Conservation (phyloP, 306 rosid species). For the Dicorynia guianensis region DNA sequence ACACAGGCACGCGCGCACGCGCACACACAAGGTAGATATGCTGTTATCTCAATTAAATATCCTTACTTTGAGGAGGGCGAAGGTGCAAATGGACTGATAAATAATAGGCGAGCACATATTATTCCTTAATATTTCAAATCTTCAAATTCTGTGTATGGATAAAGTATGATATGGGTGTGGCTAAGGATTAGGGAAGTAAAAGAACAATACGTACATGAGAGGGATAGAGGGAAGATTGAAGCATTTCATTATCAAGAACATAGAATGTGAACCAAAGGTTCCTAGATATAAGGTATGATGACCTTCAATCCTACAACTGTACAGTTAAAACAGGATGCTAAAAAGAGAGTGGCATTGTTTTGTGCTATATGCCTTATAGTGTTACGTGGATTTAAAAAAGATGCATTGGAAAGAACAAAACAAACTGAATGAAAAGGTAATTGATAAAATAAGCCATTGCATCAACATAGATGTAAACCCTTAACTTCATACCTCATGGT, state of each 20-base stretch:
- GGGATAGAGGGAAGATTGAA: neutral
- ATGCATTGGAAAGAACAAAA: constrained; percentile 34
- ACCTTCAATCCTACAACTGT: constrained; percentile 5
- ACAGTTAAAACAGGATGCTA: constrained; percentile 13
- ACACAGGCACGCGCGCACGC: neutral
- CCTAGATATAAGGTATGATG: constrained; percentile 8
- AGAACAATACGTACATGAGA: neutral
- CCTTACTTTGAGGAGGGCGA: constrained; percentile 8
- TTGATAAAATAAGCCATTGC: constrained; percentile 21
- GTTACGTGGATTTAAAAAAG: constrained; percentile 22
- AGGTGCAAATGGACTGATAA: constrained; percentile 19
- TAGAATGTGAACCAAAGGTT: constrained; percentile 21
- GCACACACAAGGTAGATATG: constrained; percentile 15
- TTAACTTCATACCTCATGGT: constrained; percentile 75
- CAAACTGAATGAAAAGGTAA: neutral
- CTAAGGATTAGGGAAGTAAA: neutral
- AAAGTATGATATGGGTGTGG: constrained; percentile 3
- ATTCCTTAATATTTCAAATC: constrained; percentile 13
- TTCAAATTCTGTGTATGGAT: neutral
- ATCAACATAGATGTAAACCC: constrained; percentile 41
- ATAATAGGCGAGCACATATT: neutral
- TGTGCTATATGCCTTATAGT: constrained; percentile 7
- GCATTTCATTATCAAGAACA: constrained; percentile 33
- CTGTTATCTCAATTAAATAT: constrained; percentile 29
- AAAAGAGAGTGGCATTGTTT: constrained; percentile 6